Evolutionary conservation across 1,139 yeast species (phyloP).

Genomic region (Debaryomycetaceae sp.): DNA sequence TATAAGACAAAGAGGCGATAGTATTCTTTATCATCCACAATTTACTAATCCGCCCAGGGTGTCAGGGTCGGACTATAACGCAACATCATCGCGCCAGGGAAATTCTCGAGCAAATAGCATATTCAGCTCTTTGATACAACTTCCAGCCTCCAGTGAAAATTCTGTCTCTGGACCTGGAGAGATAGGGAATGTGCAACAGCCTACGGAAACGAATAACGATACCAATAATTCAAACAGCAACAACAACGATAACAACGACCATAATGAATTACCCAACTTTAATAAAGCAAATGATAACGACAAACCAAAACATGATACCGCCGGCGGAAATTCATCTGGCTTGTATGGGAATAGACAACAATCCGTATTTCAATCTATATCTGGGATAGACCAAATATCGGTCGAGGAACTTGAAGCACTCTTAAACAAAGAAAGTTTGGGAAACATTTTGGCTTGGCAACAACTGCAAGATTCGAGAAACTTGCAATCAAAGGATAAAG

Average conservation of each 20-base stretch:
- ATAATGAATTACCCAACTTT: background rate
- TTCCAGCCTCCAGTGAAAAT: constrained; percentile 34
- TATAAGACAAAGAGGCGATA: constrained; percentile 26
- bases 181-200: constrained; percentile 2
- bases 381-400: constrained; percentile 26
- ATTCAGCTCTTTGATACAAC: constrained; percentile 39
- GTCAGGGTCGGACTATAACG: background rate
- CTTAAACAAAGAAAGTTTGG: constrained; percentile 41
- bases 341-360: constrained; percentile 7
- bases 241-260: constrained; percentile 2
- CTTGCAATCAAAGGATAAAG: constrained; percentile 15
- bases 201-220: background rate
- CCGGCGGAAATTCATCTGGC: constrained; percentile 2
- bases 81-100: background rate
- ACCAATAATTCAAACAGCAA: constrained; percentile 3
- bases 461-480: constrained; percentile 12
- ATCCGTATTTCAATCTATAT: constrained; percentile 7
- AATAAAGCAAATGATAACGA: background rate
- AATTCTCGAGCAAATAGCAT: constrained; percentile 39
- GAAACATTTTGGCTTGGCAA: constrained; percentile 32
- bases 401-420: constrained; percentile 44
- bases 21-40: constrained; percentile 29
- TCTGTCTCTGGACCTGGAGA: constrained; percentile 28
- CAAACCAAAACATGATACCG: constrained; percentile 1
- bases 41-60: constrained; percentile 3